Evolutionary conservation across 2,329 filamentous ascomycete species (phyloP), one percentile per base, ranked within the genome.

Genomic region (Esteya vermicola): DNA sequence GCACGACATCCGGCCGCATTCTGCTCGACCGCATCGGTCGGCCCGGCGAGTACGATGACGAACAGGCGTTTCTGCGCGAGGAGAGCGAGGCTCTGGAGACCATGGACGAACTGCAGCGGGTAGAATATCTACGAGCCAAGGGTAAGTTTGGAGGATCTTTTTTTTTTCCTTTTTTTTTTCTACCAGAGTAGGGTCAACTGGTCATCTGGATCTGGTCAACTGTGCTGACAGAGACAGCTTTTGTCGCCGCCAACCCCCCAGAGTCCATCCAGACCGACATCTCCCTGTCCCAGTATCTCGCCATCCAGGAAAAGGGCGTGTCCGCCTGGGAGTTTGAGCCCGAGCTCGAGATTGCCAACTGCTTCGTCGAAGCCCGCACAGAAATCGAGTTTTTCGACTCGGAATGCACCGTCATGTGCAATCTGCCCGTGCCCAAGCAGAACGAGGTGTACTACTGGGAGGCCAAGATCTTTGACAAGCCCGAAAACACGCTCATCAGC

Each of bases 401-500:
- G 3, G 91, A 93, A 57, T 96, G 89, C 64, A 93, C 88, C 51
- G 91, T 96, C 46, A 85, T 94, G 67, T 93, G 83, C 67, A 98
- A 98, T 53, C 62, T 98, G 31, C 91, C 91, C 1, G 85, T 98
- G 8, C 91, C 91, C 13, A 98, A 98, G 56, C 91, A 98, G 56
- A 98, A 98, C 55, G 91, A 98, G 54, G 89, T 96, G 10, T 98
- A 98, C 60, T 98, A 98, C 61, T 98, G 91, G 91, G 91, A 98
- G 60, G 84, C 88, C 41, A 98, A 98, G 67, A 81, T 98, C 39
- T 98, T 93, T 62, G 91, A 98, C 46, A 96, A 96, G 62, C 86
- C 91, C 4, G 91, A 96, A 47, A 76, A 66, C 43, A 93, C 85
- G 0, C 64, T 85, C 48, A 72, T 98, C 46, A 88, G 83, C 55